These are phyloP conservation scores for Rubia yunnanensis DNA, from an alignment of 257 asterid genomes.

Conservation along the genomic window DNA sequence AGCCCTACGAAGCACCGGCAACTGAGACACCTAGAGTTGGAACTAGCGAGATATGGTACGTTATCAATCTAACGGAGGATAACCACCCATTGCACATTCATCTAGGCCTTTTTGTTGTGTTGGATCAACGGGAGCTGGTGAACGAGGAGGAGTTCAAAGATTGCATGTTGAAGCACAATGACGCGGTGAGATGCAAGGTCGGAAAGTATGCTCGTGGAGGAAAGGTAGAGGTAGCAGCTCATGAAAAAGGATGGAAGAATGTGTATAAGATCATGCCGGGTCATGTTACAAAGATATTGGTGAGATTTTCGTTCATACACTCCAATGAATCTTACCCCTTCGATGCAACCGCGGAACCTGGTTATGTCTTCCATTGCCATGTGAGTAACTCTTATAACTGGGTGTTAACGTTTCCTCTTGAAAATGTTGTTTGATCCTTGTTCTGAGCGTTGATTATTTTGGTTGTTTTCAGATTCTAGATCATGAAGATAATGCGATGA, in stretches of 20 bases:
- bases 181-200: constrained; percentile 44
- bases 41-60: constrained; percentile 65
- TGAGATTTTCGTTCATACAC: constrained; percentile 62
- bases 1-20: constrained; percentile 48
- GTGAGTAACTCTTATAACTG: constrained; percentile 29
- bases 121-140: constrained; percentile 50
- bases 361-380: constrained; percentile 84
- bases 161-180: constrained; percentile 52
- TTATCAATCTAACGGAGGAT: constrained; percentile 73
- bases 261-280: constrained; percentile 84
- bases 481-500: constrained; percentile 91
- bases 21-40: constrained; percentile 66
- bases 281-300: constrained; percentile 41
- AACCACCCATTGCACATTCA: constrained; percentile 84
- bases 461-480: constrained; percentile 50
- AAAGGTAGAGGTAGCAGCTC: constrained; percentile 30
- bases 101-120: constrained; percentile 47
- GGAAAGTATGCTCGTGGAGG: constrained; percentile 37
- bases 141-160: constrained; percentile 35
- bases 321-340: constrained; percentile 58
- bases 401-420: not conserved
- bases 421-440: not conserved
- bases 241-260: constrained; percentile 83
- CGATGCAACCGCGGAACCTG: constrained; percentile 73
- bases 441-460: not conserved